A percentile compares a stretch with the other conserved stretches of the same genome.
phyloP scores from a whole-genome alignment of 495 filamentous ascomycete genomes.

The Xylaria palmicola region DNA sequence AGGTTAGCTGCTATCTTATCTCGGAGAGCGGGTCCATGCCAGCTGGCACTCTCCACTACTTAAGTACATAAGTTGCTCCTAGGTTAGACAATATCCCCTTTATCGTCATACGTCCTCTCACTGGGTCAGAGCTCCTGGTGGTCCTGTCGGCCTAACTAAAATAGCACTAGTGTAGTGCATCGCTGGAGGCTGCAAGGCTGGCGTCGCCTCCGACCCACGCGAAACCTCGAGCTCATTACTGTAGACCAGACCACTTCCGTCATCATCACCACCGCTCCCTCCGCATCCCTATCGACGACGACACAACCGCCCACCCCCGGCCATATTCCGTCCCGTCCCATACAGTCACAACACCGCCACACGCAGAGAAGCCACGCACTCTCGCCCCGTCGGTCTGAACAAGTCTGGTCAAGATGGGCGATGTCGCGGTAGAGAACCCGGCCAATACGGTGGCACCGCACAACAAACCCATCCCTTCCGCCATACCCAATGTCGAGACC shows the following conservation, averaged over 20 bases:
- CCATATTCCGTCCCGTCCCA: no score
- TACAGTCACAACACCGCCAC: background rate
- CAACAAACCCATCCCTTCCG: slow-evolving; percentile 75
- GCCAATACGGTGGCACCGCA: slow-evolving; percentile 68
- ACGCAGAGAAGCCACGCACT: background rate
- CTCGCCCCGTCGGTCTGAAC: background rate
- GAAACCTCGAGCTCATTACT: slow-evolving; percentile 9
- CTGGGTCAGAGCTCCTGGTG: no score
- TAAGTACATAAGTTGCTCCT: background rate
- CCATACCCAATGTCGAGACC: slow-evolving; percentile 84
- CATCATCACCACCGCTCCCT: background rate
- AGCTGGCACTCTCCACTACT: no score
- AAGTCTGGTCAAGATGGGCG: slow-evolving; percentile 62
- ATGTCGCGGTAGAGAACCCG: slow-evolving; percentile 79
- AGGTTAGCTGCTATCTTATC: slow-evolving; percentile 1
- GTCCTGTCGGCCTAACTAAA: no score
- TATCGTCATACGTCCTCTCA: background rate
- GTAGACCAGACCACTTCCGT: background rate
- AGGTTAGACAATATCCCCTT: background rate
- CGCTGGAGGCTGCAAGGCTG: slow-evolving; percentile 35
- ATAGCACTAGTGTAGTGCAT: slow-evolving; percentile 1
- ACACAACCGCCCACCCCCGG: background rate
- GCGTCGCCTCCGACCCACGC: slow-evolving; percentile 22
- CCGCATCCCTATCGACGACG: background rate
- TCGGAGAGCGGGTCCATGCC: no score